A percentile compares a stretch with the other conserved stretches of the same genome.
Evolutionary conservation across 495 filamentous ascomycete species (phyloP).

Genomic region (Aspergillus funiculosus): DNA sequence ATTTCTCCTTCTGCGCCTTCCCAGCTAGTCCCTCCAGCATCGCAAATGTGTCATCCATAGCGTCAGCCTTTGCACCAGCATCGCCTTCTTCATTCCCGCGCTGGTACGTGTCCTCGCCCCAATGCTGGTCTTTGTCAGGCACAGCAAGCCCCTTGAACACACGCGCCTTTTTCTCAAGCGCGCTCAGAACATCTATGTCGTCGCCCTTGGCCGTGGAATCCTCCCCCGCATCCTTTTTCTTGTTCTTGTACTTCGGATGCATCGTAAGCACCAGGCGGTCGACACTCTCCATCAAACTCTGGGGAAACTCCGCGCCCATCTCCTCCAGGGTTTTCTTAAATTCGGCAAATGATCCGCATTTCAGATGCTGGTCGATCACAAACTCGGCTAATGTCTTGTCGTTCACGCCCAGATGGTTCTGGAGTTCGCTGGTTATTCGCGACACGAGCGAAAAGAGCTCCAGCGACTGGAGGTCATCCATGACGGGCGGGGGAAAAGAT

Average conservation of each 20-base stretch:
- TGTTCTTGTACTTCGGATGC: conserved; percentile 76
- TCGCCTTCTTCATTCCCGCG: conserved; percentile 28
- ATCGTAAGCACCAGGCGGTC: conserved; percentile 82
- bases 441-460: conserved; percentile 91
- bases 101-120: conserved; percentile 45
- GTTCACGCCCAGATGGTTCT: conserved; percentile 87
- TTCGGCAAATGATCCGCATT: conserved; percentile 60
- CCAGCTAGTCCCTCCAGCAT: conserved; percentile 80
- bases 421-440: conserved; percentile 87
- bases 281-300: conserved; percentile 83
- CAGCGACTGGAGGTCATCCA: conserved; percentile 87
- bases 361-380: conserved; percentile 80
- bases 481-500: conserved; percentile 28
- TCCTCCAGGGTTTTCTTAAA: conserved; percentile 67
- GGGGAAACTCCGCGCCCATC: conserved; percentile 82
- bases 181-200: conserved; percentile 39
- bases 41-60: conserved; percentile 91
- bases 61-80: conserved; percentile 37
- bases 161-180: conserved; percentile 59
- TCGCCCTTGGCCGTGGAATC: conserved; percentile 20
- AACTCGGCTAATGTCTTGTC: conserved; percentile 96
- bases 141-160: conserved; percentile 87
- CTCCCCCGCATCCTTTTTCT: conserved; percentile 12
- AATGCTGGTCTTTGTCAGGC: conserved; percentile 67
- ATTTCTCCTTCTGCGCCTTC: conserved; percentile 44